Evolutionary conservation across 2,329 filamentous ascomycete species (phyloP).

Genomic region (Dichotomopilus funicola): DNA sequence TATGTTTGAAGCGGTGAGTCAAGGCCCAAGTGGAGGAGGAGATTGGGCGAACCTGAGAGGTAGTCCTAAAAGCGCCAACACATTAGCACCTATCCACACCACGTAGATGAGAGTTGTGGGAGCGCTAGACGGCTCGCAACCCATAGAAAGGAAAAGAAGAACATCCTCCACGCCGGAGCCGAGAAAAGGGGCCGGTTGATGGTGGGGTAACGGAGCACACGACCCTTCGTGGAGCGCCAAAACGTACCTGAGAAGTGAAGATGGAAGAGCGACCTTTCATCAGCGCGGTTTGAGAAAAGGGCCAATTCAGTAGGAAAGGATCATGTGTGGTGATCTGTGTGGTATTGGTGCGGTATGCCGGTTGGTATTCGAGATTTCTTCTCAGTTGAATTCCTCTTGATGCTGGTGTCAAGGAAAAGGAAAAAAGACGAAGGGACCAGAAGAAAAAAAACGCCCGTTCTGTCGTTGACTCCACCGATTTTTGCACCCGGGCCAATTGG

Average conservation of each 20-base stretch:
- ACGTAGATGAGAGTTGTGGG: background rate
- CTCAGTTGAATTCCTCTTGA: slow-evolving; percentile 1
- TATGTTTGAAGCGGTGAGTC: slow-evolving; percentile 37
- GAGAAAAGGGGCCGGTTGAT: slow-evolving; percentile 6
- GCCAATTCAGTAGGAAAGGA: slow-evolving; percentile 28
- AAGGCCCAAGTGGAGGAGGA: slow-evolving; percentile 20
- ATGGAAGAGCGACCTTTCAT: slow-evolving; percentile 80
- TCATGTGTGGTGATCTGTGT: slow-evolving; percentile 19
- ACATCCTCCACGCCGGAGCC: background rate
- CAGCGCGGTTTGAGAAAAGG: slow-evolving; percentile 53
- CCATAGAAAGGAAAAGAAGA: slow-evolving; percentile 1
- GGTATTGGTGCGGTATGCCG: background rate
- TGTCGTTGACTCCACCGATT: slow-evolving; percentile 17
- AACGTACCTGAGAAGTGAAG: slow-evolving; percentile 78
- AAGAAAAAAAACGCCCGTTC: slow-evolving; percentile 18
- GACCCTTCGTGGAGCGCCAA: background rate
- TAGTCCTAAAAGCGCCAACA: slow-evolving; percentile 52
- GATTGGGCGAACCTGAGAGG: slow-evolving; percentile 58
- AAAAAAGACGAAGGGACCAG: slow-evolving; percentile 6
- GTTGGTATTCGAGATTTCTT: slow-evolving; percentile 8
- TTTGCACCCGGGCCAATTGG: slow-evolving; percentile 12
- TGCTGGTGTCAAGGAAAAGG: slow-evolving; percentile 3
- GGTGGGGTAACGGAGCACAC: slow-evolving; percentile 8
- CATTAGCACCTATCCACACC: slow-evolving; percentile 36
- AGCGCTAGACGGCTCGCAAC: slow-evolving; percentile 3